Conservation (phyloP, 2,329 filamentous ascomycete species). For the Didymosphaeria variabile region DNA sequence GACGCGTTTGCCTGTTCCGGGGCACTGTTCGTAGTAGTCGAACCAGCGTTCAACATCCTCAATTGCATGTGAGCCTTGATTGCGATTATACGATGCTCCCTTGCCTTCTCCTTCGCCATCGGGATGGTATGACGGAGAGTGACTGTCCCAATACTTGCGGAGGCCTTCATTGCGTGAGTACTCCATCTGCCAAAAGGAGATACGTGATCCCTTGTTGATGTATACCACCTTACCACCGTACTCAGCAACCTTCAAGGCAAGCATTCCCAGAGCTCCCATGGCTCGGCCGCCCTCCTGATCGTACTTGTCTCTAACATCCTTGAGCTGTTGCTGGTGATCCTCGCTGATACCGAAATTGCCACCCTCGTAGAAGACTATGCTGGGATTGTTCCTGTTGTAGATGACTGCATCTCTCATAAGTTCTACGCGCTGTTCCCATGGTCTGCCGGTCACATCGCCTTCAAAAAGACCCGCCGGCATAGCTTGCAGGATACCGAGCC, state of each 20-base stretch:
- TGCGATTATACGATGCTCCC: background rate
- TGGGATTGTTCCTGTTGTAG: conserved; percentile 1
- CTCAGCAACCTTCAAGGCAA: conserved; percentile 1
- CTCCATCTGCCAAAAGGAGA: conserved; percentile 1
- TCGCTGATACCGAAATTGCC: background rate
- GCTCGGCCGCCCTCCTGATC: background rate
- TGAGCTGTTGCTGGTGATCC: background rate
- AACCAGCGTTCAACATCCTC: background rate
- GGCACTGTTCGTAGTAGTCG: background rate
- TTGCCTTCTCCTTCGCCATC: background rate
- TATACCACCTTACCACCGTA: conserved; percentile 1
- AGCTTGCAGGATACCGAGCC: background rate
- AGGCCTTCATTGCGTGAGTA: conserved; percentile 1
- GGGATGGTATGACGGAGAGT: background rate
- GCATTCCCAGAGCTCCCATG: background rate
- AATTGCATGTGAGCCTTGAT: background rate
- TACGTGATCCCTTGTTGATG: background rate
- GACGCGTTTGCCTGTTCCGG: background rate
- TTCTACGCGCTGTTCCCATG: background rate
- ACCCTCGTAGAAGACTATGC: conserved; percentile 1
- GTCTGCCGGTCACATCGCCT: background rate
- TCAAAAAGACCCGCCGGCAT: background rate
- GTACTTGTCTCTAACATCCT: background rate
- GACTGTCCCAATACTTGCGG: background rate
- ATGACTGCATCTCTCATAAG: background rate